Evolutionary conservation across 2,329 filamentous ascomycete genomes (phyloP).

Genomic region (Paraconiothyrium brasiliense): DNA sequence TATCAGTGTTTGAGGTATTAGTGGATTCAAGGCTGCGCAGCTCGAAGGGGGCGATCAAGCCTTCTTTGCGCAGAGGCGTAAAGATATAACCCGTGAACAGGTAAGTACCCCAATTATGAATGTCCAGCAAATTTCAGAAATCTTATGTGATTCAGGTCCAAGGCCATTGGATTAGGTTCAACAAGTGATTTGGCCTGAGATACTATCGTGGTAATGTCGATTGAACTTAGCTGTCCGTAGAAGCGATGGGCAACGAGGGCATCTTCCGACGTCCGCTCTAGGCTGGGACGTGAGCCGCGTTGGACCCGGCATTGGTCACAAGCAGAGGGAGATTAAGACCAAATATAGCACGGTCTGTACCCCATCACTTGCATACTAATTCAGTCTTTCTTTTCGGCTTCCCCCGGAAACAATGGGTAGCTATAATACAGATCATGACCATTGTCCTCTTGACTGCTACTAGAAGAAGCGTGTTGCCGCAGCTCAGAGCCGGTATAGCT

Average conservation of each 20-base stretch:
- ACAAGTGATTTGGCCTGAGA: constrained; percentile 31
- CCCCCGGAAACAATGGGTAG: constrained; percentile 32
- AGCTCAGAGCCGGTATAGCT: constrained; percentile 19
- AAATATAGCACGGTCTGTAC: constrained; percentile 15
- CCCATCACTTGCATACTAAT: neutral
- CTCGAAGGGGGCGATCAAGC: constrained; percentile 28
- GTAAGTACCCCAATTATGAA: constrained; percentile 22
- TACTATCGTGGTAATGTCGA: constrained; percentile 25
- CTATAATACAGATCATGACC: constrained; percentile 20
- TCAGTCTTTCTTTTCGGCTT: constrained; percentile 26
- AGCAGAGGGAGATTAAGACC: constrained; percentile 26
- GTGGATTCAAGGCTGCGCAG: neutral
- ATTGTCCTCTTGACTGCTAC: neutral
- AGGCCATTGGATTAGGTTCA: constrained; percentile 21
- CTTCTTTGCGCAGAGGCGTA: constrained; percentile 31
- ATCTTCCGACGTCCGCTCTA: neutral
- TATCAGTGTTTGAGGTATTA: neutral
- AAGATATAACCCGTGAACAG: constrained; percentile 40
- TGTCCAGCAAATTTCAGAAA: constrained; percentile 30
- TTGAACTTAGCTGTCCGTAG: constrained; percentile 31
- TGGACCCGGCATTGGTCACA: constrained; percentile 5
- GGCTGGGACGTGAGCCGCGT: neutral
- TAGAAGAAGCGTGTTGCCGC: neutral
- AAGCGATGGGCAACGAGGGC: constrained; percentile 19
- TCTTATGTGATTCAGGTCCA: constrained; percentile 20